Evolutionary conservation across 2,329 filamentous ascomycete genomes (phyloP).

Genomic region (Graphilbum ipis-grandicollis): DNA sequence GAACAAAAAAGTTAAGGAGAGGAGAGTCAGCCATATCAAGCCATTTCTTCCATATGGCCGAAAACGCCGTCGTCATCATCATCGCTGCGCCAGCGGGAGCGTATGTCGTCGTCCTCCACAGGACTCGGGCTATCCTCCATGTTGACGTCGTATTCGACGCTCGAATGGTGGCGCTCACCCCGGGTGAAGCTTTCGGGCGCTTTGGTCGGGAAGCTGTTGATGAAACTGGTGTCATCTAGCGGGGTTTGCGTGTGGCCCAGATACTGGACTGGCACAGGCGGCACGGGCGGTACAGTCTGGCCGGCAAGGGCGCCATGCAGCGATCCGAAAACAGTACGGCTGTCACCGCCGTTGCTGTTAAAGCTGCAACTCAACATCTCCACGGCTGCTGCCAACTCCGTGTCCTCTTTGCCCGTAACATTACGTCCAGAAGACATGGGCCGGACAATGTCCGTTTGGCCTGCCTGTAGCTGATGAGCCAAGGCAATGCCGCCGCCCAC

Average conservation of each 20-base stretch:
- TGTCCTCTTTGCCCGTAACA: conserved; percentile 63
- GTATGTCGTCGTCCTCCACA: conserved; percentile 45
- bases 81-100: conserved; percentile 49
- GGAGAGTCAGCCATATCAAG: too few species aligned
- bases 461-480: conserved; percentile 43
- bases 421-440: conserved; percentile 67
- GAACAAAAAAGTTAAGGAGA: too few species aligned
- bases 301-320: conserved; percentile 33
- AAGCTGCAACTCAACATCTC: conserved; percentile 85
- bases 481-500: not conserved
- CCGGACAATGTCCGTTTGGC: conserved; percentile 49
- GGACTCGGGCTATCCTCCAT: conserved; percentile 49
- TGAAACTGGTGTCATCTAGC: conserved; percentile 42
- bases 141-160: conserved; percentile 36
- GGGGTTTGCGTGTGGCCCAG: conserved; percentile 33
- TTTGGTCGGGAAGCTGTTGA: conserved; percentile 42
- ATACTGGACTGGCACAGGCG: conserved; percentile 68
- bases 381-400: conserved; percentile 75
- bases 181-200: conserved; percentile 50
- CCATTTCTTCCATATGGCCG: conserved; percentile 90
- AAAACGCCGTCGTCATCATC: conserved; percentile 95
- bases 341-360: conserved; percentile 48
- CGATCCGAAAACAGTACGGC: conserved; percentile 30
- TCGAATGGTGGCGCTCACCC: conserved; percentile 22
- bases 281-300: conserved; percentile 69